Conservation (phyloP, 192 early-diverging fungal genomes). For the Phycomyces nitens region DNA sequence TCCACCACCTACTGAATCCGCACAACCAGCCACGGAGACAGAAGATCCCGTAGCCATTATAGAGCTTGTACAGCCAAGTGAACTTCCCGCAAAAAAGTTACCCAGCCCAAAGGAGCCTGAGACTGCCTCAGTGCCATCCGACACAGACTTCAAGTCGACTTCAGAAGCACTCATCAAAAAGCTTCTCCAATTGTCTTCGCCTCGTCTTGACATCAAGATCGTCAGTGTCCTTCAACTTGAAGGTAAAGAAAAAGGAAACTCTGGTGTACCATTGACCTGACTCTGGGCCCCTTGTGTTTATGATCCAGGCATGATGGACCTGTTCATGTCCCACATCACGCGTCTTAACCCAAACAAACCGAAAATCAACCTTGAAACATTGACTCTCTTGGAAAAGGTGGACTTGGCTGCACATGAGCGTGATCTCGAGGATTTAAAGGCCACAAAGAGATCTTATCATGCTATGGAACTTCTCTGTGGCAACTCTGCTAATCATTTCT, state of each 20-base stretch:
- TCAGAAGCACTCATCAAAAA: conserved; percentile 32
- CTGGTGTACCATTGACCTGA: background rate
- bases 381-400: conserved; percentile 10
- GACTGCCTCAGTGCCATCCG: background rate
- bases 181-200: conserved; percentile 25
- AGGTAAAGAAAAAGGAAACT: conserved; percentile 16
- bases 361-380: background rate
- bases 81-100: background rate
- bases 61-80: background rate
- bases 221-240: conserved; percentile 33
- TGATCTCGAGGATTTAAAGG: conserved; percentile 21
- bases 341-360: background rate
- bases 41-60: too few species aligned
- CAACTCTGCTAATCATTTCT: conserved; percentile 23
- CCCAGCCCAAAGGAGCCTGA: background rate
- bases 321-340: conserved; percentile 31
- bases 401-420: conserved; percentile 13
- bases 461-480: conserved; percentile 34
- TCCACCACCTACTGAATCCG: too few species aligned
- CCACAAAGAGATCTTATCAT: conserved; percentile 36
- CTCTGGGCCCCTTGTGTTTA: background rate
- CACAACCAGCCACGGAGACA: too few species aligned
- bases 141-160: conserved; percentile 19
- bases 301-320: conserved; percentile 34
- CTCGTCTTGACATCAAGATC: conserved; percentile 32